Percentiles rank a stretch among this genome's conserved stretches.
These are phyloP conservation scores for Amphicarpaea edgeworthii DNA, from an alignment of 306 rosid species.

Conservation along the genomic window DNA sequence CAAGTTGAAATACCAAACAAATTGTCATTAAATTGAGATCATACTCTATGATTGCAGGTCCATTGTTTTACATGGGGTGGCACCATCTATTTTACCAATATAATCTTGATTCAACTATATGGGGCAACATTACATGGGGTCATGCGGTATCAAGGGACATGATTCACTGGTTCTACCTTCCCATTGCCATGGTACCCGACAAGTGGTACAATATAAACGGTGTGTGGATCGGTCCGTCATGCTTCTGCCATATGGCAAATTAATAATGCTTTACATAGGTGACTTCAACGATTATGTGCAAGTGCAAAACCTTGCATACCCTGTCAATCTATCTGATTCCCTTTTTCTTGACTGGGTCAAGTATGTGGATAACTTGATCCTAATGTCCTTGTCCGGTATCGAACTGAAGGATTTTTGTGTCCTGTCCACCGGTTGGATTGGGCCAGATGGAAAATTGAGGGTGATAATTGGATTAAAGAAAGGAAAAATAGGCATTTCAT, in stretches of 20 bases:
- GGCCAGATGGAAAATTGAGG: slow-evolving; percentile 74
- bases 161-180: slow-evolving; percentile 87
- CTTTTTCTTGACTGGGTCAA: slow-evolving; percentile 71
- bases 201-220: slow-evolving; percentile 70
- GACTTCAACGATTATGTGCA: slow-evolving; percentile 61
- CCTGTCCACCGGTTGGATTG: slow-evolving; percentile 77
- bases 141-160: slow-evolving; percentile 81
- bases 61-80: slow-evolving; percentile 77
- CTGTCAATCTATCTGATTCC: slow-evolving; percentile 79
- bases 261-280: slow-evolving; percentile 74
- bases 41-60: slow-evolving; percentile 64
- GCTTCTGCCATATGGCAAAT: slow-evolving; percentile 63
- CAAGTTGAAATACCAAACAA: background rate
- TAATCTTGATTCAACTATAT: slow-evolving; percentile 81
- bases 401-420: slow-evolving; percentile 63
- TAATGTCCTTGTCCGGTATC: slow-evolving; percentile 67
- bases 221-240: slow-evolving; percentile 88
- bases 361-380: too few species aligned
- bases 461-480: slow-evolving; percentile 61
- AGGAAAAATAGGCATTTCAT: slow-evolving; percentile 48
- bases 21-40: slow-evolving; percentile 4
- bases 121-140: slow-evolving; percentile 96
- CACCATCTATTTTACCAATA: slow-evolving; percentile 90
- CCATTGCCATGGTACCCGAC: slow-evolving; percentile 72
- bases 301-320: slow-evolving; percentile 82